A percentile compares a stretch with the other conserved stretches of the same genome.
Evolutionary conservation across 805 yeast genomes (phyloP).

Genomic region (Dipodascus albidus): DNA sequence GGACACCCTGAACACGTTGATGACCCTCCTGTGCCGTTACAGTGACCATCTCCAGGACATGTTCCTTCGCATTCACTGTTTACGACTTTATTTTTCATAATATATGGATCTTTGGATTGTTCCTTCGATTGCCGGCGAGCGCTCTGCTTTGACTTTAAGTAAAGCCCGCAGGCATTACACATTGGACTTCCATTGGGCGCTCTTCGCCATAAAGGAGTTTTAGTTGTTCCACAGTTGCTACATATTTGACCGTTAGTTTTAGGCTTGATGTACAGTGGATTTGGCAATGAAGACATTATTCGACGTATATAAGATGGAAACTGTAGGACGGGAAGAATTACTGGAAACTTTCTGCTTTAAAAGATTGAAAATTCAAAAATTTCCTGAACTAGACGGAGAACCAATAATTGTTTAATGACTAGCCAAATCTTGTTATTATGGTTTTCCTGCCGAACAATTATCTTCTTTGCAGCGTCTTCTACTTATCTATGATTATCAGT

Average conservation of each 20-base stretch:
- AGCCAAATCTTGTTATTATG: neutral
- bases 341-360: neutral
- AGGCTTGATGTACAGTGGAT: neutral
- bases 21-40: neutral
- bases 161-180: neutral
- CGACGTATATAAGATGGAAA: too few species aligned
- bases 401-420: too few species aligned
- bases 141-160: neutral
- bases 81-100: too few species aligned
- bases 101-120: neutral
- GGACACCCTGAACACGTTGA: neutral
- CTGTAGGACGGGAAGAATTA: neutral
- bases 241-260: neutral
- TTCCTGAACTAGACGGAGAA: neutral
- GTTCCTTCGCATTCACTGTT: neutral
- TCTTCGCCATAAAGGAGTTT: neutral
- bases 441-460: neutral
- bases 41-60: neutral
- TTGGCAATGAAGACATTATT: neutral
- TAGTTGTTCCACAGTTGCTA: conserved; percentile 1
- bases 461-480: too few species aligned
- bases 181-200: neutral
- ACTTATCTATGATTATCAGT: too few species aligned
- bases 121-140: neutral
- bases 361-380: neutral